phyloP scores from a whole-genome alignment of 768 basidiomycete genomes.

The Leccinum incarnatum region DNA sequence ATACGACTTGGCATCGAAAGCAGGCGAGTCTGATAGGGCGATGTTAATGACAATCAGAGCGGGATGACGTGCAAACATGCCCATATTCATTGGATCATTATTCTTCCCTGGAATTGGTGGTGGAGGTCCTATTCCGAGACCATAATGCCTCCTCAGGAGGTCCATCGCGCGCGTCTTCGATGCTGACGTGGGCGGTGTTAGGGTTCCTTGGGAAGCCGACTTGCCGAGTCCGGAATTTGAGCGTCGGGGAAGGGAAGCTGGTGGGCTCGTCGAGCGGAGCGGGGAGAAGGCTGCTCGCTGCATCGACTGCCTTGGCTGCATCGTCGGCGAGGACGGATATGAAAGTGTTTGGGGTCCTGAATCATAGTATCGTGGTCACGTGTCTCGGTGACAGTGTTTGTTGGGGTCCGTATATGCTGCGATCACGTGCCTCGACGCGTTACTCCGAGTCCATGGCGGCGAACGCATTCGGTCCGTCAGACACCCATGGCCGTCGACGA shows the following conservation, averaged over 20 bases:
- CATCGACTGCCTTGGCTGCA: constrained; percentile 24
- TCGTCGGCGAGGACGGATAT: constrained; percentile 8
- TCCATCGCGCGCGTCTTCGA: constrained; percentile 66
- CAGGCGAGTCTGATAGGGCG: constrained; percentile 59
- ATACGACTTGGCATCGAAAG: constrained; percentile 80
- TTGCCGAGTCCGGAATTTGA: constrained; percentile 17
- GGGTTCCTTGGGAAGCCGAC: constrained; percentile 23
- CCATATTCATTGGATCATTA: constrained; percentile 80
- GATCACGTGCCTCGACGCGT: constrained; percentile 26
- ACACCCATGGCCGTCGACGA: constrained; percentile 25
- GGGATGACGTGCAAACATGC: constrained; percentile 36
- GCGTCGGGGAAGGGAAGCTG: constrained; percentile 18
- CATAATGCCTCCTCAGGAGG: constrained; percentile 83
- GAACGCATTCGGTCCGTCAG: not conserved
- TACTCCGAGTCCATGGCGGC: not conserved
- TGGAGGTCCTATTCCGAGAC: constrained; percentile 73
- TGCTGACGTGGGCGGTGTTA: constrained; percentile 30
- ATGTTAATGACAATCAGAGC: constrained; percentile 1
- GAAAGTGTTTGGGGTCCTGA: too few relatives aligned
- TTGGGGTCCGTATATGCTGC: constrained; percentile 5
- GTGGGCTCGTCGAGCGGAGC: constrained; percentile 41
- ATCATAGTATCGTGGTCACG: too few relatives aligned
- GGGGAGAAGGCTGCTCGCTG: constrained; percentile 44
- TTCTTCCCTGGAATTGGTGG: constrained; percentile 53
- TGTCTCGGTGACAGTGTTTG: not conserved